These are phyloP conservation scores for Pneumocystis wakefieldiae DNA, from an alignment of 1,139 yeast species.

Conservation along the genomic window DNA sequence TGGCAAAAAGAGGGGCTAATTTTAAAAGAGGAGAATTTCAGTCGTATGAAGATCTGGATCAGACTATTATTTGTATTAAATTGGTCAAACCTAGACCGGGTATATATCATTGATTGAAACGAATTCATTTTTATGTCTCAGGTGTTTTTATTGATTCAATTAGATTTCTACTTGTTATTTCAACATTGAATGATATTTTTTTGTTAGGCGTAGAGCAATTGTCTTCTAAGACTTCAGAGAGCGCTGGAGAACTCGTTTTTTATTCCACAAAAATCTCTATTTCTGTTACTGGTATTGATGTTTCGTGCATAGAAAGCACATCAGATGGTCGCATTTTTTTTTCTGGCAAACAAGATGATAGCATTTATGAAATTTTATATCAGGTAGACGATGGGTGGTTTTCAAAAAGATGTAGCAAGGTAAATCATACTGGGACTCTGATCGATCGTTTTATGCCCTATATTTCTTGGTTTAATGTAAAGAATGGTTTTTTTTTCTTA, in stretches of 20 bases:
- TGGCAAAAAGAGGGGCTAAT: not conserved
- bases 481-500: constrained; percentile 2
- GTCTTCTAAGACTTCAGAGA: constrained; percentile 15
- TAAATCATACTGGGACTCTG: constrained; percentile 34
- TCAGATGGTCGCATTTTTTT: constrained; percentile 72
- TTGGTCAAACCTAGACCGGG: constrained; percentile 63
- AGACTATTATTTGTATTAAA: constrained; percentile 61
- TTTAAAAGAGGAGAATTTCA: constrained; percentile 39
- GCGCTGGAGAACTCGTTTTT: constrained; percentile 39
- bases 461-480: constrained; percentile 8
- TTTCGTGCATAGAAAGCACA: constrained; percentile 45
- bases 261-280: constrained; percentile 75
- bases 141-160: constrained; percentile 65
- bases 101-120: not conserved
- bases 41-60: constrained; percentile 68
- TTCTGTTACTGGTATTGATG: constrained; percentile 60
- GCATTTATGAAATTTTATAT: constrained; percentile 79
- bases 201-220: constrained; percentile 45
- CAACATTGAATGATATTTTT: constrained; percentile 69
- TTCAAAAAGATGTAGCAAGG: constrained; percentile 65
- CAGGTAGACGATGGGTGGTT: constrained; percentile 83
- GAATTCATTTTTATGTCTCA: not conserved
- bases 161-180: constrained; percentile 52
- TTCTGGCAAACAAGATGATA: constrained; percentile 65
- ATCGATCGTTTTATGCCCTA: constrained; percentile 13